Evolutionary conservation across 1,284 basidiomycete species (phyloP).

Genomic region (Ustilago curta): DNA sequence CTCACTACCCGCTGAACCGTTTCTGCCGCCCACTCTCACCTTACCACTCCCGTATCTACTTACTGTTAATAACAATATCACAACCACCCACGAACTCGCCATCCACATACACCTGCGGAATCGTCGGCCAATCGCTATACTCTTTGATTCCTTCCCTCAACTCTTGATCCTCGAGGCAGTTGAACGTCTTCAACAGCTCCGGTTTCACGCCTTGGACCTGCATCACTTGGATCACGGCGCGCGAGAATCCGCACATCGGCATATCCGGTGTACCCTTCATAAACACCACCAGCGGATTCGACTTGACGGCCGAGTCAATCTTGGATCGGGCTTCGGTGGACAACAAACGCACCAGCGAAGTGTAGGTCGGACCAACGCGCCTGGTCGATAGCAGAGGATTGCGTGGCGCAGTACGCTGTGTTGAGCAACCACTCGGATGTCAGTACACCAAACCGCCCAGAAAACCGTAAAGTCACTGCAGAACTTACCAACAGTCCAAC

Average conservation of each 20-base stretch:
- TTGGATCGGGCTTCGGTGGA: slow-evolving; percentile 71
- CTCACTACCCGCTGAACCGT: no score
- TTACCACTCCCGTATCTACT: slow-evolving; percentile 70
- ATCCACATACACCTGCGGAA: slow-evolving; percentile 93
- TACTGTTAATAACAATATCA: slow-evolving; percentile 91
- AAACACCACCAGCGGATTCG: slow-evolving; percentile 85
- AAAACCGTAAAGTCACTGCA: no score
- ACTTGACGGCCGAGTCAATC: slow-evolving; percentile 74
- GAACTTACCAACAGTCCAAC: slow-evolving; percentile 20
- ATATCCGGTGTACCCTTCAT: slow-evolving; percentile 87
- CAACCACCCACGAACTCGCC: slow-evolving; percentile 97
- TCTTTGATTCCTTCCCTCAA: slow-evolving; percentile 89
- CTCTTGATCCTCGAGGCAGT: slow-evolving; percentile 88
- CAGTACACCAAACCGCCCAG: neutral
- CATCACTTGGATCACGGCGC: slow-evolving; percentile 90
- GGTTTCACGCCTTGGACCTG: slow-evolving; percentile 85
- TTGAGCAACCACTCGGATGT: neutral
- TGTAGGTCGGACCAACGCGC: neutral
- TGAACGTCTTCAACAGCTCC: slow-evolving; percentile 75
- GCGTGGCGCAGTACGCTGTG: neutral
- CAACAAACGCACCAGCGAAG: slow-evolving; percentile 62
- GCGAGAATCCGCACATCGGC: slow-evolving; percentile 87
- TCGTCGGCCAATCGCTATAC: slow-evolving; percentile 95
- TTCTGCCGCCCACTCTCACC: no score
- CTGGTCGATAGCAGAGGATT: neutral